Conservation (phyloP, 257 asterid genomes). For the Anisodus acutangulus region DNA sequence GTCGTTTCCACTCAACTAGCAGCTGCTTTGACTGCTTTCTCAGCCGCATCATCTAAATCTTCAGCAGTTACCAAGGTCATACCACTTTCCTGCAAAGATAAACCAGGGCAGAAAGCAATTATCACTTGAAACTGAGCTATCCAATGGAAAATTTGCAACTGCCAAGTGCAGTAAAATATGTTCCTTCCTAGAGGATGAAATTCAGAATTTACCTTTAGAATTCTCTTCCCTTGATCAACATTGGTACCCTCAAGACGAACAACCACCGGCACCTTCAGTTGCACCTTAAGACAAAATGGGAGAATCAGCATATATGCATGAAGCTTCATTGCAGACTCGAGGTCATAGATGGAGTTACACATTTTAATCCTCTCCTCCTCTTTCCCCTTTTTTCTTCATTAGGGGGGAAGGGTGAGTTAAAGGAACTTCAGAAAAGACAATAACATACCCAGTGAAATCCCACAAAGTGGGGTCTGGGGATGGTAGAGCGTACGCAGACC, state of each 20-base stretch:
- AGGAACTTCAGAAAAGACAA: neutral
- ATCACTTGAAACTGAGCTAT: neutral
- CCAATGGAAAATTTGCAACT: neutral
- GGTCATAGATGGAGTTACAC: neutral
- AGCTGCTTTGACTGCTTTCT: too few species aligned
- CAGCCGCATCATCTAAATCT: too few species aligned
- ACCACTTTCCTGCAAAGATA: neutral
- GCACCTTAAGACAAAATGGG: slow-evolving; percentile 51
- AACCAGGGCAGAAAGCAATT: neutral
- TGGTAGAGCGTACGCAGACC: too few species aligned
- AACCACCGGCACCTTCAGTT: slow-evolving; percentile 84
- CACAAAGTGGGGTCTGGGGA: too few species aligned
- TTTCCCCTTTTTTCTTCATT: neutral
- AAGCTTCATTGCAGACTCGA: neutral
- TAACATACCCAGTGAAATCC: too few species aligned
- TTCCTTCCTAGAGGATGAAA: neutral
- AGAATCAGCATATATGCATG: neutral
- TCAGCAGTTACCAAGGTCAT: neutral
- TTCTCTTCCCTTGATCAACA: slow-evolving; percentile 92
- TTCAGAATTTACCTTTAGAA: slow-evolving; percentile 67
- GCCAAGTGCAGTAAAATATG: neutral
- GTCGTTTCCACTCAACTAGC: neutral
- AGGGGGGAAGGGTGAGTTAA: neutral
- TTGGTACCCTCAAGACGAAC: slow-evolving; percentile 98
- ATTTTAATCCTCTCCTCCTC: neutral